Conservation (phyloP, 2,329 filamentous ascomycete genomes). For the Pseudopyricularia javanii region DNA sequence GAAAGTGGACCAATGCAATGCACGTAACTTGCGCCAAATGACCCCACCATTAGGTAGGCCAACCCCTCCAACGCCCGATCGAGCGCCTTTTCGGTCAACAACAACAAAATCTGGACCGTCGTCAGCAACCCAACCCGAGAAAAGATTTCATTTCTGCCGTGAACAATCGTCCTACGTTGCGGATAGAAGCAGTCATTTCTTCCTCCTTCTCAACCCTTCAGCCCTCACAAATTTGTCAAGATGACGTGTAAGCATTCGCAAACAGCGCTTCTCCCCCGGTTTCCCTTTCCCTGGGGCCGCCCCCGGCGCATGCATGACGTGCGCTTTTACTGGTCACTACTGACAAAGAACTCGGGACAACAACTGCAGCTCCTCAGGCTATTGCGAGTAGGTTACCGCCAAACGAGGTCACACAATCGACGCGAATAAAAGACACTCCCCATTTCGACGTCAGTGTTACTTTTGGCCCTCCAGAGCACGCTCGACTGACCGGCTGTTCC, state of each 20-base stretch:
- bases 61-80: not conserved
- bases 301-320: not conserved
- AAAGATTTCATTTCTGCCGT: not conserved
- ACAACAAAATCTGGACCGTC: not conserved
- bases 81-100: not conserved
- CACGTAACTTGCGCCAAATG: not conserved
- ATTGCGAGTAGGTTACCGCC: conserved; percentile 1
- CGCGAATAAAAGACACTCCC: not conserved
- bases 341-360: not conserved
- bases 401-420: not conserved
- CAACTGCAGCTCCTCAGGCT: conserved; percentile 1
- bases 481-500: not conserved
- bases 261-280: not conserved
- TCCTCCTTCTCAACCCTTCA: not conserved
- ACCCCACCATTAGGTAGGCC: not conserved
- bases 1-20: not conserved
- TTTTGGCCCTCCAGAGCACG: not conserved
- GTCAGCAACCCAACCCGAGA: not conserved
- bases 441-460: not conserved
- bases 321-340: not conserved
- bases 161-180: not conserved
- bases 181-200: not conserved
- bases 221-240: not conserved
- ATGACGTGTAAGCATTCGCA: conserved; percentile 1
- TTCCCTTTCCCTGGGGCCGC: not conserved